phyloP scores from a whole-genome alignment of 345 rosid genomes.

The Rhodamnia rubescens region DNA sequence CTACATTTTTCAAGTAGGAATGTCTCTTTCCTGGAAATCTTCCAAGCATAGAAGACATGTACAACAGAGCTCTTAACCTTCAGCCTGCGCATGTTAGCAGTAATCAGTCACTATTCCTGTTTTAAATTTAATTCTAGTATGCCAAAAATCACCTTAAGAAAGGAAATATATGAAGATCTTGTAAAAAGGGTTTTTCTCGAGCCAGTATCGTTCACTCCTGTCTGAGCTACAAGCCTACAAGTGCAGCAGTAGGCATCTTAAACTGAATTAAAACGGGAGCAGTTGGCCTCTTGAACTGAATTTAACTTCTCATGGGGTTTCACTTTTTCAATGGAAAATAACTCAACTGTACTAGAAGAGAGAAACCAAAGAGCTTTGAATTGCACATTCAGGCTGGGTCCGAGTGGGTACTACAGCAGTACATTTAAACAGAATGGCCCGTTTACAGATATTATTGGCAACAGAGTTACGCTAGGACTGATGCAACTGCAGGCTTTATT shows the following conservation, averaged over 20 bases:
- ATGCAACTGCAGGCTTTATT: background rate
- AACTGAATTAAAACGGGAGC: background rate
- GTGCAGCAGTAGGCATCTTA: background rate
- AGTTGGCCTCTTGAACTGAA: background rate
- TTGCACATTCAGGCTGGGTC: background rate
- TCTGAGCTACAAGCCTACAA: background rate
- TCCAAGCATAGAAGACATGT: background rate
- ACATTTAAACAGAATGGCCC: background rate
- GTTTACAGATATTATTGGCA: background rate
- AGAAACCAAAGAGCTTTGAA: background rate
- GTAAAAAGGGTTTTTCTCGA: background rate
- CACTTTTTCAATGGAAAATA: background rate
- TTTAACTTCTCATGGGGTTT: background rate
- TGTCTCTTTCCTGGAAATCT: background rate
- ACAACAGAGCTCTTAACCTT: background rate
- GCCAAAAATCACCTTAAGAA: background rate
- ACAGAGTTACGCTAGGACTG: background rate
- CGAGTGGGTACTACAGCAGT: background rate
- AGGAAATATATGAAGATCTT: background rate
- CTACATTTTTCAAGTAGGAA: background rate
- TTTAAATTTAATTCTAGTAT: background rate
- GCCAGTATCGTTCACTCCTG: background rate
- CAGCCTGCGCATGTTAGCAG: background rate
- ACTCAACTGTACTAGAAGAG: background rate
- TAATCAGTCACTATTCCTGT: background rate